Percentiles rank a stretch among this genome's conserved stretches.
Conservation (phyloP, 2,329 filamentous ascomycete genomes). For the Pseudocercospora vitis region DNA sequence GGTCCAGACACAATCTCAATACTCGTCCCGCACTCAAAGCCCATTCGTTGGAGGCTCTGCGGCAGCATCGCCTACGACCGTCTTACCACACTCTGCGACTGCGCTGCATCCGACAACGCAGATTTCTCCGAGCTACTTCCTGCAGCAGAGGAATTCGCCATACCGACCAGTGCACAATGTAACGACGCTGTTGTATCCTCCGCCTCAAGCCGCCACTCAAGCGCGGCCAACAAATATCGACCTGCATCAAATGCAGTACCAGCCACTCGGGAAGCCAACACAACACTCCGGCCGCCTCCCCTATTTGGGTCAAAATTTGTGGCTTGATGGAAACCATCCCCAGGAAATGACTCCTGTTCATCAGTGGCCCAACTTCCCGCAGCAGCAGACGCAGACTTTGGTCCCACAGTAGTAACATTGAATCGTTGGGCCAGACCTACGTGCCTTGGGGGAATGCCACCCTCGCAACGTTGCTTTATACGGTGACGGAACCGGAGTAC, state of each 20-base stretch:
- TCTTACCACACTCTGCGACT: conserved; percentile 56
- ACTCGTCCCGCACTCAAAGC: conserved; percentile 52
- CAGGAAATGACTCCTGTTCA: conserved; percentile 36
- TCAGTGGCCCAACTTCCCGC: conserved; percentile 34
- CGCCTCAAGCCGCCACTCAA: conserved; percentile 75
- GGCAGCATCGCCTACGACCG: conserved; percentile 68
- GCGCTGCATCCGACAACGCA: conserved; percentile 57
- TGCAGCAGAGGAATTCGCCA: conserved; percentile 85
- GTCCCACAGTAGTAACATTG: conserved; percentile 12
- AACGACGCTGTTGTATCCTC: conserved; percentile 86
- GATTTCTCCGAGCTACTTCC: conserved; percentile 82
- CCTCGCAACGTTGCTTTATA: neutral
- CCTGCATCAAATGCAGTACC: conserved; percentile 54
- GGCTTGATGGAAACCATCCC: conserved; percentile 36
- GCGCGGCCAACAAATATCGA: conserved; percentile 46
- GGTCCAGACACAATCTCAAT: conserved; percentile 29
- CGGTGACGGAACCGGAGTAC: no score
- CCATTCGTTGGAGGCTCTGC: conserved; percentile 56
- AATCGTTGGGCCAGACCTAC: no score
- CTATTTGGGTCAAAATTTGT: conserved; percentile 40
- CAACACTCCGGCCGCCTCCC: conserved; percentile 49
- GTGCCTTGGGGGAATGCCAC: neutral
- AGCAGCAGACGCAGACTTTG: conserved; percentile 21
- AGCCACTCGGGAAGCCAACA: conserved; percentile 48
- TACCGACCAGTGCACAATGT: conserved; percentile 89